phyloP scores from a whole-genome alignment of 768 basidiomycete genomes.

The Vararia minispora region DNA sequence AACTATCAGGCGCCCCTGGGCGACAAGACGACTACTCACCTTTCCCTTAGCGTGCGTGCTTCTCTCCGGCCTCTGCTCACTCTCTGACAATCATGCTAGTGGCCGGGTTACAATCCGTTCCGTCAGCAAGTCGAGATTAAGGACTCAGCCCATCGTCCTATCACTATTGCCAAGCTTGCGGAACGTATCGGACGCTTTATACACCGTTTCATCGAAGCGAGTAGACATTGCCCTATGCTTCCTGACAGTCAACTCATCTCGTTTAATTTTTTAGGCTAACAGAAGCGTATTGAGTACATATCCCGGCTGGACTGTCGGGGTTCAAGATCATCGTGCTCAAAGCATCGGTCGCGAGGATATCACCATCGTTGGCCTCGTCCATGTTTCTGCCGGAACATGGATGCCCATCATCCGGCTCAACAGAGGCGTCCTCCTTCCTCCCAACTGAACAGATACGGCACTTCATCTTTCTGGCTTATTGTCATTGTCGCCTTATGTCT shows the following conservation, averaged over 20 bases:
- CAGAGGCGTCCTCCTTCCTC: too few relatives aligned
- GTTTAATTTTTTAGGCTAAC: too few relatives aligned
- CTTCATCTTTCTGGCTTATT: too few relatives aligned
- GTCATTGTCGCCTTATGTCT: too few relatives aligned
- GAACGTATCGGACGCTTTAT: slow-evolving; percentile 7
- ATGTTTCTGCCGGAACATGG: slow-evolving; percentile 11
- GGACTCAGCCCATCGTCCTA: not conserved
- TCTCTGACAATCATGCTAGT: slow-evolving; percentile 5
- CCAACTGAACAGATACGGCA: too few relatives aligned
- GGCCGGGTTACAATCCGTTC: slow-evolving; percentile 6
- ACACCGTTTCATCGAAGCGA: too few relatives aligned
- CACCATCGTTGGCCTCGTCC: slow-evolving; percentile 9
- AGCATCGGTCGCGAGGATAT: slow-evolving; percentile 7
- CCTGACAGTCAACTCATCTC: too few relatives aligned
- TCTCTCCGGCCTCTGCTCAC: not conserved
- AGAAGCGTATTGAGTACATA: too few relatives aligned
- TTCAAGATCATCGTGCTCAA: too few relatives aligned
- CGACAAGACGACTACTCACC: slow-evolving; percentile 3
- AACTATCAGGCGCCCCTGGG: slow-evolving; percentile 2
- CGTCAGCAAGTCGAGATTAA: slow-evolving; percentile 7
- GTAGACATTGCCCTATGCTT: too few relatives aligned
- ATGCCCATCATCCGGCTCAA: slow-evolving; percentile 12
- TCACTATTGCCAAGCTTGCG: slow-evolving; percentile 5
- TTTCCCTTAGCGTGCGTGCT: slow-evolving; percentile 5
- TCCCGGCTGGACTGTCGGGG: too few relatives aligned